Percentiles rank a stretch among this genome's conserved stretches.
phyloP scores from a whole-genome alignment of 1,139 yeast species.

The Debaryomycetaceae sp. region DNA sequence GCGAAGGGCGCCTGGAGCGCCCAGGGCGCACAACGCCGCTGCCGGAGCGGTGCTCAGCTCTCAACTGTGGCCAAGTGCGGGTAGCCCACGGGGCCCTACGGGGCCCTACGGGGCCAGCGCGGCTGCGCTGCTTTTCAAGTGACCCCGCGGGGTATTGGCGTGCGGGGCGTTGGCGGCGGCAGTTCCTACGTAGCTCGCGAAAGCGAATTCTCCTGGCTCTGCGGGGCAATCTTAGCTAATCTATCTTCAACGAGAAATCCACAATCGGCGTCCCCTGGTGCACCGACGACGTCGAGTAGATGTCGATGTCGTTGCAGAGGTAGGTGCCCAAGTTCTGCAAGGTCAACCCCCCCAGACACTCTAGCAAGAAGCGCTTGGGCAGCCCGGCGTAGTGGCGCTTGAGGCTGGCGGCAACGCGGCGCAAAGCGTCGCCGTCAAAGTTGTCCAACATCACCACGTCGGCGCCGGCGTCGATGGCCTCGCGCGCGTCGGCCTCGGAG shows the following conservation, averaged over 20 bases:
- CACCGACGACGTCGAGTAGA: slow-evolving; percentile 87
- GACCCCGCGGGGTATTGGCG: too few relatives aligned
- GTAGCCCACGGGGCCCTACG: too few relatives aligned
- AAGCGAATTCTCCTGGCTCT: too few relatives aligned
- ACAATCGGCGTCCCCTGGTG: slow-evolving; percentile 84
- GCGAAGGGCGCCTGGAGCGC: too few relatives aligned
- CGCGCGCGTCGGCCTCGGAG: slow-evolving; percentile 77
- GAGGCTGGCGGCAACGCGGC: slow-evolving; percentile 59
- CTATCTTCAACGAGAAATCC: slow-evolving; percentile 82
- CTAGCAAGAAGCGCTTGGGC: slow-evolving; percentile 59
- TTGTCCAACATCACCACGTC: slow-evolving; percentile 95
- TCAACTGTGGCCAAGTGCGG: too few relatives aligned
- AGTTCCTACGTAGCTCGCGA: too few relatives aligned
- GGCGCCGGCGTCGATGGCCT: slow-evolving; percentile 93
- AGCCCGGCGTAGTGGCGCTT: slow-evolving; percentile 53
- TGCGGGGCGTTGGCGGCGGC: too few relatives aligned
- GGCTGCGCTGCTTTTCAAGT: too few relatives aligned
- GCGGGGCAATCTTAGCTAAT: too few relatives aligned
- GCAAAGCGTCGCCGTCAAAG: slow-evolving; percentile 65
- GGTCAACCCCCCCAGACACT: slow-evolving; percentile 90
- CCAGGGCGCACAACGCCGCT: too few relatives aligned
- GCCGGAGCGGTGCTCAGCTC: too few relatives aligned
- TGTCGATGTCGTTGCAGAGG: slow-evolving; percentile 77
- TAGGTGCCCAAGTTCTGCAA: slow-evolving; percentile 60
- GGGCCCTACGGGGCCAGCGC: too few relatives aligned